phyloP scores from a whole-genome alignment of 2,329 filamentous ascomycete species.

The Myriosclerotinia duriaeana region DNA sequence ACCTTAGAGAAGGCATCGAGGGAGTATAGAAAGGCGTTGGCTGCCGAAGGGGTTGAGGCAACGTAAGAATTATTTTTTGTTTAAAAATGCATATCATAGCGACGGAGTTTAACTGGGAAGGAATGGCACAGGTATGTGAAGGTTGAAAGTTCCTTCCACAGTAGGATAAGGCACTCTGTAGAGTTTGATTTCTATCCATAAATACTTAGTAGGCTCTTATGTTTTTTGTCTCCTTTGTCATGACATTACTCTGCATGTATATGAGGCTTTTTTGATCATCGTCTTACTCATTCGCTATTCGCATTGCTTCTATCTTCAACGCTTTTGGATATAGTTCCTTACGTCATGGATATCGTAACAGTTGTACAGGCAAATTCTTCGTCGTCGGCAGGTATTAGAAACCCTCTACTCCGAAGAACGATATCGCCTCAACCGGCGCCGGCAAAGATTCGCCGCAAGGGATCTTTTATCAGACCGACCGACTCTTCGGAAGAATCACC shows the following conservation, averaged over 20 bases:
- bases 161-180: background rate
- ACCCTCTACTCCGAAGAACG: conserved; percentile 26
- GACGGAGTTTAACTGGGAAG: conserved; percentile 32
- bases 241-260: background rate
- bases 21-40: conserved; percentile 71
- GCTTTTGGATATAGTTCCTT: conserved; percentile 28
- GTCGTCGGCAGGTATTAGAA: conserved; percentile 24
- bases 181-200: conserved; percentile 15
- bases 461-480: conserved; percentile 33
- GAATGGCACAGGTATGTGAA: conserved; percentile 27
- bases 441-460: conserved; percentile 39
- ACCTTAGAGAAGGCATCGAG: conserved; percentile 68
- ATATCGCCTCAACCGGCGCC: conserved; percentile 27
- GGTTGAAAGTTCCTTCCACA: conserved; percentile 3
- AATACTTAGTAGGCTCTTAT: background rate
- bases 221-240: background rate
- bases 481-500: conserved; percentile 44
- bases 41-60: conserved; percentile 52
- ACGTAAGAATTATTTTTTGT: conserved; percentile 23
- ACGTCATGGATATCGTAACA: conserved; percentile 30
- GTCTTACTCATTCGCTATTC: conserved; percentile 14
- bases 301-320: conserved; percentile 16
- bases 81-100: conserved; percentile 31
- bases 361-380: conserved; percentile 24
- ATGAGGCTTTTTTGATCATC: conserved; percentile 16